phyloP scores from a whole-genome alignment of 2,329 filamentous ascomycete genomes.

The Botrytis hyacinthi region DNA sequence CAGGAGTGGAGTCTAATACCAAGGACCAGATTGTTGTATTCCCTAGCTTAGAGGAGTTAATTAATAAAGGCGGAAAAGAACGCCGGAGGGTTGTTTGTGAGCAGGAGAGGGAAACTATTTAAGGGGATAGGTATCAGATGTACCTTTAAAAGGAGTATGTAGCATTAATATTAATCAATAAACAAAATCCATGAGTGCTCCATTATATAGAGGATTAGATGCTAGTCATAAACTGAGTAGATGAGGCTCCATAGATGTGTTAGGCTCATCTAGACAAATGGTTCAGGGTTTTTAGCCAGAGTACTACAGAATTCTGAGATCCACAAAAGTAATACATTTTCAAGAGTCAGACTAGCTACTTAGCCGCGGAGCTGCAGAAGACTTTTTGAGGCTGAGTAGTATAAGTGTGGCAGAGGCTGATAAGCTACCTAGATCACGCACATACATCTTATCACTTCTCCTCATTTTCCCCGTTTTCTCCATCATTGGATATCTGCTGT shows the following conservation, averaged over 20 bases:
- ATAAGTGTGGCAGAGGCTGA: background rate
- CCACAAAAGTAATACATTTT: background rate
- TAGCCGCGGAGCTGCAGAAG: background rate
- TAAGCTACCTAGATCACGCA: background rate
- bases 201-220: background rate
- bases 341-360: background rate
- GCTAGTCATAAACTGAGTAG: background rate
- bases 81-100: conserved; percentile 2
- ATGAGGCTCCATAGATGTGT: background rate
- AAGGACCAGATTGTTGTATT: conserved; percentile 5
- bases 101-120: background rate
- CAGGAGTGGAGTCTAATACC: background rate
- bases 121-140: background rate
- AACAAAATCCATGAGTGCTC: background rate
- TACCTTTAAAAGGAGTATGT: background rate
- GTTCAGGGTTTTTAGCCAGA: background rate
- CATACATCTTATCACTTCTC: background rate
- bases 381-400: background rate
- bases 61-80: background rate
- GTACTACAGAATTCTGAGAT: background rate
- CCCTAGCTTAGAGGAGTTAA: conserved; percentile 1
- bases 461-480: background rate
- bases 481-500: too few species aligned
- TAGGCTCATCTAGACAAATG: background rate
- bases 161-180: background rate